phyloP scores from a whole-genome alignment of 2,329 filamentous ascomycete genomes.

The Colletotrichum falcatum region DNA sequence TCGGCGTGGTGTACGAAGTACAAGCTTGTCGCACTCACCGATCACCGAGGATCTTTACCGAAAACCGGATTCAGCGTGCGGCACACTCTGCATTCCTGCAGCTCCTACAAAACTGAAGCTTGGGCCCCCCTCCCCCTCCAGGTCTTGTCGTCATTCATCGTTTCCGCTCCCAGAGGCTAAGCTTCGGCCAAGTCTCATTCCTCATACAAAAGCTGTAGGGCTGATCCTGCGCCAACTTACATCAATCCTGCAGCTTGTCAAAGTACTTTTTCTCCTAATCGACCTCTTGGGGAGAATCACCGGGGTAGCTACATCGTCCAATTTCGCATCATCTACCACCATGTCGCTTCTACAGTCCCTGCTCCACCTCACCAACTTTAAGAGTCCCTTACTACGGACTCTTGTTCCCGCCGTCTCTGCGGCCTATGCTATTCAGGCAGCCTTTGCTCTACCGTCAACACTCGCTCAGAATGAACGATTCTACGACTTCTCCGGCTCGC shows the following conservation, averaged over 20 bases:
- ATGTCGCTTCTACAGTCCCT: conserved; percentile 58
- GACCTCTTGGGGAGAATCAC: not conserved
- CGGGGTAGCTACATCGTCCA: no score
- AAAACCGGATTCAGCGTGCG: conserved; percentile 1
- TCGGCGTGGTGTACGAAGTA: not conserved
- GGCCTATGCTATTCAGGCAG: conserved; percentile 72
- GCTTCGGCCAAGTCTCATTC: not conserved
- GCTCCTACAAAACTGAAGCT: conserved; percentile 22
- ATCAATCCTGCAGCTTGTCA: not conserved
- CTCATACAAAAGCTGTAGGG: not conserved
- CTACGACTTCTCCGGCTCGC: conserved; percentile 75
- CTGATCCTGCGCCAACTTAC: not conserved
- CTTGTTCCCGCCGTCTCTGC: conserved; percentile 71
- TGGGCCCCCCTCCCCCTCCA: conserved; percentile 5
- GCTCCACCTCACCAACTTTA: conserved; percentile 71
- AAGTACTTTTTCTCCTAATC: not conserved
- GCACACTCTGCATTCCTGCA: conserved; percentile 11
- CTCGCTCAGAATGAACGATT: conserved; percentile 71
- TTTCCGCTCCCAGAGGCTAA: not conserved
- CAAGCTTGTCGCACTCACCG: not conserved
- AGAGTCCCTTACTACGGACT: conserved; percentile 71
- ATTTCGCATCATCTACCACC: not conserved
- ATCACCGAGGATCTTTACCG: conserved; percentile 3
- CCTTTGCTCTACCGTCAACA: conserved; percentile 72
- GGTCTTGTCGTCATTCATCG: conserved; percentile 37